Evolutionary conservation across 2,329 filamentous ascomycete genomes (phyloP), one percentile per base, ranked within the genome.

Genomic region (Thelonectria olida): DNA sequence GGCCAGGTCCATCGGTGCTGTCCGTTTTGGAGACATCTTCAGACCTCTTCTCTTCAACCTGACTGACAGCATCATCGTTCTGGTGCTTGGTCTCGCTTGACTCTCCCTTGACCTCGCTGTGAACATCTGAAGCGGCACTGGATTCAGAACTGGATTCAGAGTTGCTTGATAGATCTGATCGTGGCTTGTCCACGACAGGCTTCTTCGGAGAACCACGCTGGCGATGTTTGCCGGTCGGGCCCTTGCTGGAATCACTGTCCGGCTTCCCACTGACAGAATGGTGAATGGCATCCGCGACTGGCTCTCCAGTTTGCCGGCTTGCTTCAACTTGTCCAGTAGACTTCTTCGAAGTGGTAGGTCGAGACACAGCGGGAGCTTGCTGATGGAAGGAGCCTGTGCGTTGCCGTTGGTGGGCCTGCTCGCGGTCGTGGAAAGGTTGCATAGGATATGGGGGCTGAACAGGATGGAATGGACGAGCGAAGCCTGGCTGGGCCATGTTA

Each of bases 401-500:
- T 12, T 62, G 54, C 8, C 22, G 25, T 10, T 42, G 44, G 13
- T 57, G 55, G 12, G 38, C 31, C 10, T 62, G 50, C 3, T 63
- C 62, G 28, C 27, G 8, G 1, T 34, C 48, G 22, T n/a, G 7
- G 17, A 22, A 19, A 10, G 58, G 38, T 10, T 71, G 49, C 45
- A 39, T 23, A 10, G 17, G 25, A 10, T 45, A 23, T 22, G 34
- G 31, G 31, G 54, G 9, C 27, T 62, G 54, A 17, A 23, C 25
- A 22, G 53, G 25, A 23, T 39, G 48, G 9, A 47, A 15, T 22
- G 54, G 45, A n/a, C 54, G 61, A 13, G 41, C 8, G 19, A 64
- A 52, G 19, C 47, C 54, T 13, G 62, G 34, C 15, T 63, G 31
- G 15, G 53, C 34, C 25, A 58, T 42, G 10, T 70, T 67, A 9